Evolutionary conservation across 169 alveolate species (phyloP).

Genomic region (Cystoisospora suis): DNA sequence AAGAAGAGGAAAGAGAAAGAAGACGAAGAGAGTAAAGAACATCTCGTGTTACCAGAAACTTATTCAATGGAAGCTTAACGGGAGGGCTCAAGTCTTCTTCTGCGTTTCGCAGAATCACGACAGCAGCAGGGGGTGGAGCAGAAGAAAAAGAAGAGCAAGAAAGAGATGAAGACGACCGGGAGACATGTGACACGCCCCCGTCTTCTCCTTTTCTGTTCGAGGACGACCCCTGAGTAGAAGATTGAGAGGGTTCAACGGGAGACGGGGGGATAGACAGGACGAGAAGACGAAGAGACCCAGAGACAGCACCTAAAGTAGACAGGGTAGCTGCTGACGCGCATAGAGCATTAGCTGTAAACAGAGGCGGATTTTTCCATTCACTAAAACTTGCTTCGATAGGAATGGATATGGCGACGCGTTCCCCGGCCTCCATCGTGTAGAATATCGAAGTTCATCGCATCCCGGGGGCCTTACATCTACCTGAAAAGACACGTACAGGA

Average conservation of each 20-base stretch:
- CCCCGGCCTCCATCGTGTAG: too few species aligned
- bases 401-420: too few species aligned
- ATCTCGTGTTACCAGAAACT: not conserved
- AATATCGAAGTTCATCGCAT: too few species aligned
- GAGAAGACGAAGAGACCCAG: not conserved
- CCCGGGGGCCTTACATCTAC: too few species aligned
- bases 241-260: not conserved
- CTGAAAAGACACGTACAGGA: too few species aligned
- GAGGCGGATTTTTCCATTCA: not conserved
- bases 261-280: not conserved
- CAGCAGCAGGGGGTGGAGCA: not conserved
- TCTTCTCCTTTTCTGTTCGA: too few species aligned
- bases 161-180: not conserved
- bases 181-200: too few species aligned
- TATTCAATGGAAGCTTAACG: slow-evolving; percentile 1
- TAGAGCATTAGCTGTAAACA: not conserved
- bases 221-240: not conserved
- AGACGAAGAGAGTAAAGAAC: not conserved
- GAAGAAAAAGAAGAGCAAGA: not conserved
- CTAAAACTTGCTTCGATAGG: not conserved
- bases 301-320: not conserved
- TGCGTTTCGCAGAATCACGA: not conserved
- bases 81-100: not conserved
- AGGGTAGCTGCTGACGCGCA: slow-evolving; percentile 27
- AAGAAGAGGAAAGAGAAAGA: not conserved